Evolutionary conservation across 1,284 basidiomycete genomes (phyloP).

Genomic region (Cutaneotrichosporon sp.): DNA sequence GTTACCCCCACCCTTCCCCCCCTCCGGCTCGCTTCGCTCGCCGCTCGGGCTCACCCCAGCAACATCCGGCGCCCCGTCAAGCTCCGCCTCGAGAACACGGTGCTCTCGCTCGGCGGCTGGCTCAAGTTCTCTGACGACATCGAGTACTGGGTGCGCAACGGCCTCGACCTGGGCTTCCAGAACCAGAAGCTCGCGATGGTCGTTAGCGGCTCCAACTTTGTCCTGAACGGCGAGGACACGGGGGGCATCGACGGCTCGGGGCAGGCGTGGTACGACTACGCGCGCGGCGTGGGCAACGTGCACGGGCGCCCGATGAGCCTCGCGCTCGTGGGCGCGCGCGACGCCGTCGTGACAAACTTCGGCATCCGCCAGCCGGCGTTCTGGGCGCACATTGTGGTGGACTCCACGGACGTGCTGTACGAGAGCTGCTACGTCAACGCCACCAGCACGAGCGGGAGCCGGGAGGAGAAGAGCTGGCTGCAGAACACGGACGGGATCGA

Average conservation of each 20-base stretch:
- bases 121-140: constrained; percentile 63
- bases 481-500: constrained; percentile 60
- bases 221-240: constrained; percentile 62
- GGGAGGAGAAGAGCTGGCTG: constrained; percentile 54
- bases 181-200: constrained; percentile 69
- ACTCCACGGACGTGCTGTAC: constrained; percentile 57
- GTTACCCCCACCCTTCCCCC: background rate
- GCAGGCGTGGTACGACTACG: constrained; percentile 60
- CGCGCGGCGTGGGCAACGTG: constrained; percentile 52
- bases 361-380: constrained; percentile 64
- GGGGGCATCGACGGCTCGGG: constrained; percentile 70
- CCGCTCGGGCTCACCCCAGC: constrained; percentile 40
- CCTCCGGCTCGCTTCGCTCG: constrained; percentile 15
- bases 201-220: constrained; percentile 63
- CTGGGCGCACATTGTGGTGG: constrained; percentile 65
- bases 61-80: constrained; percentile 22
- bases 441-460: constrained; percentile 55
- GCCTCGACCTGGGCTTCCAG: constrained; percentile 59
- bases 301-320: constrained; percentile 61
- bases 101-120: constrained; percentile 61
- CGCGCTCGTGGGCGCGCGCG: constrained; percentile 59
- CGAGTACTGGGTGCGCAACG: constrained; percentile 63
- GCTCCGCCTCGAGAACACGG: constrained; percentile 57
- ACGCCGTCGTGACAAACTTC: constrained; percentile 60
- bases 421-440: constrained; percentile 62